These are phyloP conservation scores for Fraxinus pennsylvanica DNA, from an alignment of 257 asterid species.

Conservation along the genomic window DNA sequence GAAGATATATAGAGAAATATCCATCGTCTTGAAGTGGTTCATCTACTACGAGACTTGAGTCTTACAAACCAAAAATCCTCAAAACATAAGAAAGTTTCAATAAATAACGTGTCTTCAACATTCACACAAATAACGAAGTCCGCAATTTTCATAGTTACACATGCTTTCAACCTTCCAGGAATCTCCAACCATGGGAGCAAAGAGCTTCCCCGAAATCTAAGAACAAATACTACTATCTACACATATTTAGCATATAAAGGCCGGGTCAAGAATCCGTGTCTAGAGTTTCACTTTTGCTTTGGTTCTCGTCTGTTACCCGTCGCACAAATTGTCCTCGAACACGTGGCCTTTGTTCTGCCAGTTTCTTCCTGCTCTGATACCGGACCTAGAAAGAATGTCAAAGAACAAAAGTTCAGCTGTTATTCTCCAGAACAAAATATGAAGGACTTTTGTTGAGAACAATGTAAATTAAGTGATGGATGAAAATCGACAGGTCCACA, in stretches of 20 bases:
- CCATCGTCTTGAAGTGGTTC: background rate
- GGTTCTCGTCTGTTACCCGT: background rate
- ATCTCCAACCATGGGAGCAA: background rate
- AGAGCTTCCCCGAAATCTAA: background rate
- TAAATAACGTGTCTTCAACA: background rate
- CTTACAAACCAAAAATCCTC: background rate
- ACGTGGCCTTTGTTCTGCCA: conserved; percentile 9
- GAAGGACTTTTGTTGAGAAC: background rate
- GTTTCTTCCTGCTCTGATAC: conserved; percentile 12
- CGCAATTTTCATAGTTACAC: background rate
- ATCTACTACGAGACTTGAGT: background rate
- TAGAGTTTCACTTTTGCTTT: background rate
- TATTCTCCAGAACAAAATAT: background rate
- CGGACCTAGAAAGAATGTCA: background rate
- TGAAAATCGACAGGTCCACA: background rate
- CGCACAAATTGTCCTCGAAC: conserved; percentile 7
- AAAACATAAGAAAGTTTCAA: background rate
- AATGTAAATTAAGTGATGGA: no score
- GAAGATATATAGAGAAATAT: background rate
- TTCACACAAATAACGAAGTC: background rate
- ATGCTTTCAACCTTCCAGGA: background rate
- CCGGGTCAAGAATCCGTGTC: background rate
- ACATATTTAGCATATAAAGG: background rate
- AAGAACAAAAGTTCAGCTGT: background rate
- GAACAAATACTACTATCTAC: background rate